Conservation (phyloP, 179 eudicot species). For the Amaranthus tricolor region DNA sequence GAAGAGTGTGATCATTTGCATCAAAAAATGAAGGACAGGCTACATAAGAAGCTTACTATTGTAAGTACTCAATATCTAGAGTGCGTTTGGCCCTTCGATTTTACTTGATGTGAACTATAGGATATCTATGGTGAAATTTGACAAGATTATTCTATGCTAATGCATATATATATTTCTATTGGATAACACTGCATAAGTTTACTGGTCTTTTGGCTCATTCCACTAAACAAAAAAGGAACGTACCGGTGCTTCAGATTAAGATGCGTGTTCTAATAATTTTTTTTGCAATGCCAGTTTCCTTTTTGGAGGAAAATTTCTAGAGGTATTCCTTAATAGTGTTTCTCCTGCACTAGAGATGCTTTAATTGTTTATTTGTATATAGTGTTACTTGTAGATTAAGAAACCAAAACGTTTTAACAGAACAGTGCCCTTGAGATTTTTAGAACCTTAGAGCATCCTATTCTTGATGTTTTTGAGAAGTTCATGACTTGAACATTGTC, state of each 20-base stretch:
- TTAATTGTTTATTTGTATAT: not conserved
- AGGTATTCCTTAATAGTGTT: not conserved
- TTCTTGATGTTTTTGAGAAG: too few species aligned
- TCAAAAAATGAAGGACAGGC: slow-evolving; percentile 29
- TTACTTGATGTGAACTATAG: not conserved
- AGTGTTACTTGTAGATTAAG: too few species aligned
- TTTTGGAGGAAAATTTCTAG: not conserved
- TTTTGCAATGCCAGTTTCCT: too few species aligned
- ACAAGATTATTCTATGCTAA: not conserved
- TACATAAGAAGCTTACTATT: slow-evolving; percentile 29
- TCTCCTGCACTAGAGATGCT: not conserved
- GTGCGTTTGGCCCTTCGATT: not conserved
- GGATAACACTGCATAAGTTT: slow-evolving; percentile 1
- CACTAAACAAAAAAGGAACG: not conserved
- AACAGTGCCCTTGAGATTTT: too few species aligned
- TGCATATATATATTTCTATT: not conserved
- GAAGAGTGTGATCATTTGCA: slow-evolving; percentile 31
- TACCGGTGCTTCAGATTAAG: not conserved
- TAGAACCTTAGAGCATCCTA: too few species aligned
- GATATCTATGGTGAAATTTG: not conserved
- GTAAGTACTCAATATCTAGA: slow-evolving; percentile 19
- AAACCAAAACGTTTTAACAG: too few species aligned
- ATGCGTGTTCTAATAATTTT: not conserved
- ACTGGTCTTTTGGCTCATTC: slow-evolving; percentile 6
- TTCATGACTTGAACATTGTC: too few species aligned